Evolutionary conservation across 2,329 filamentous ascomycete genomes (phyloP), one percentile per base, ranked within the genome.

Genomic region (Pseudogymnoascus sp.): DNA sequence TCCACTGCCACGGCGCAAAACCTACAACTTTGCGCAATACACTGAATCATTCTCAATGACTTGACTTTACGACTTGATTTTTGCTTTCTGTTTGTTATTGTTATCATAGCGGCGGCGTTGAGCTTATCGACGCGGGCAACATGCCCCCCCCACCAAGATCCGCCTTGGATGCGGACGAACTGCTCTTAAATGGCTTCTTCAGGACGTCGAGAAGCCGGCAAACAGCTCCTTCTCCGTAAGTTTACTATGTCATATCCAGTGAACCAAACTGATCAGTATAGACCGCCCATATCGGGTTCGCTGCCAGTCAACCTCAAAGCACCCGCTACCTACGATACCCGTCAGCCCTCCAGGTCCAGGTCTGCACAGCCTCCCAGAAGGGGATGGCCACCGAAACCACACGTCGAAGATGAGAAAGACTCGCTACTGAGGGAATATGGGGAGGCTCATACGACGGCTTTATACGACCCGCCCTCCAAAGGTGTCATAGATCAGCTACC

Each of bases 401-500:
- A 73, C 35, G 86, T 87, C 57, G 88, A 92, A 70, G 88, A 91
- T 69, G 88, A 90, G 71, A 75, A 70, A 14, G 78, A 76, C 12
- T 82, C 87, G 6, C 72, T 90, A 37, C 81, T 80, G 5, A 83
- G 79, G 70, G 88, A 91, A 69, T 68, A 71, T 43, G 73, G 73
- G 28, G 66, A 69, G 34, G 65, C 72, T 35, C 63, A 71, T 37
- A 66, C 66, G 58, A 71, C 66, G 43, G 67, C 65, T 60, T 77
- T 76, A 61, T 85, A 87, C 65, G 83, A 86, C 62, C 79, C 82
- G 28, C 77, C 79, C 58, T 79, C 80, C 62, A 81, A 82, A 61
- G 89, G 89, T 38, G 80, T 82, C 5, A 73, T 87, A 62, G 86
- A 91, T 59, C 89, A 92, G 68, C 75, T 85, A 25, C 85, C 84